Base-by-base conservation (phyloP, 805 yeast genomes). In the Hemisphaericaspora nanyangensis region DNA sequence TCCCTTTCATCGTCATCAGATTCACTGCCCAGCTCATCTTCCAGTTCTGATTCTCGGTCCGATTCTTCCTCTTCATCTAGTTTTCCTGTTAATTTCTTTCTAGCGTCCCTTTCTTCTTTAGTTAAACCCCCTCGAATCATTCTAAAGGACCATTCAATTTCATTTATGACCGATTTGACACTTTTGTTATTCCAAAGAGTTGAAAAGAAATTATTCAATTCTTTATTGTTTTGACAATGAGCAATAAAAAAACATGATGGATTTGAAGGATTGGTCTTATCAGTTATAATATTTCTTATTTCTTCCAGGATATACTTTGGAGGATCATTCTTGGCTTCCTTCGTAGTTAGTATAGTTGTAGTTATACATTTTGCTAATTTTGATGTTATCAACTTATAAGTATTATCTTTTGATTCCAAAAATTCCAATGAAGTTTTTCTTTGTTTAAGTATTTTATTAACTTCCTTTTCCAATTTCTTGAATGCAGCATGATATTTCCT, bases 401-500 rank as follows among this genome's bases (percentile, higher is more conserved):
- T 35, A 28, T 49, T 49, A 5, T 50, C 51, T 3, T 43, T 42
- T 16, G 45, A 34, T 2, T 44, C 43, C n/a, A 66, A 42, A 29
- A 65, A 59, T 7, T 45, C 48, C 29, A 24, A 17, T 3, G 17
- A 34, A 17, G 34, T 36, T 16, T 48, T 51, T 12, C 54, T 42
- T 7, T 53, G 42, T 3, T 38, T 35, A 1, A 47, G 1, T 15
- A 38, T 40, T 7, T 33, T 22, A 45, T 57, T 56, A 27, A 77
- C 56, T 17, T 56, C 65, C 28, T 73, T 70, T 24, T 48, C 52
- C 36, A 76, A 52, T 42, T 72, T 72, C 31, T 58, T 63, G 11
- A 61, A 38, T 0, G 76, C 60, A 7, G 73, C 70, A 49, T 76
- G 75, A 35, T 67, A 62, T 48, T 81, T 80, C 33, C 73, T 69